Base-by-base conservation (phyloP, 768 basidiomycete genomes). In the Pleurotus eryngii region DNA sequence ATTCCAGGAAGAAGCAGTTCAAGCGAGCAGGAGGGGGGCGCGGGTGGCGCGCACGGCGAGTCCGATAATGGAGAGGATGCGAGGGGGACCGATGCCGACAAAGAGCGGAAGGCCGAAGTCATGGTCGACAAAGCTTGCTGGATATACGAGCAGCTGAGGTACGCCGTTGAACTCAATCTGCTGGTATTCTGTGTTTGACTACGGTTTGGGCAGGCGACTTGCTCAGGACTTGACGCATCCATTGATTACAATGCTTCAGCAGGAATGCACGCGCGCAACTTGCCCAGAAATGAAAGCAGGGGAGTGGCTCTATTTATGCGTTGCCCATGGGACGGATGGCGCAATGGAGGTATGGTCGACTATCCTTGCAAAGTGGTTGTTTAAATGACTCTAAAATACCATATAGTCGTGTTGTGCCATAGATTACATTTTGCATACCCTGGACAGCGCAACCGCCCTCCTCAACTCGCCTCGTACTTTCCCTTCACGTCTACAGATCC, bases 221-320 rank as follows among this genome's bases (percentile, higher is more conserved):
- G 90, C 92, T 5, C 90, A 92, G 70, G 93, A 95, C 69, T 77
- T 95, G 30, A 86, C 89, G 0, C 87, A 92, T 64, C 92, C 92
- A 4, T 78, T 94, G 42, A 90, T 95, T 46, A 90, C 89, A 1
- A 86, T 84, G 67, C 74, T 95, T 40, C 92, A 94, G 67, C 85
- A 88, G 63, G 91, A 92, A 68, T 98, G 95, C 68, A 92, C 87
- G 11, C 84, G 91, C 39, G 73, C 80, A 37, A 83, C 88, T 8
- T 99, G 96, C 76, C 92, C 95, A 1, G 89, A 96, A 73, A 99
- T 99, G 96, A 95, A 95, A 71, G 95, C 95, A n/a, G 92, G 92
- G 56, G 93, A 98, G 76, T 98, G 96, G 96, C 79, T 92, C 26
- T 98, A 97, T 72, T 75, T 98, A 5, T 98, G 96, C 63, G 94